phyloP scores from a whole-genome alignment of 345 rosid species.

The Boechera stricta region DNA sequence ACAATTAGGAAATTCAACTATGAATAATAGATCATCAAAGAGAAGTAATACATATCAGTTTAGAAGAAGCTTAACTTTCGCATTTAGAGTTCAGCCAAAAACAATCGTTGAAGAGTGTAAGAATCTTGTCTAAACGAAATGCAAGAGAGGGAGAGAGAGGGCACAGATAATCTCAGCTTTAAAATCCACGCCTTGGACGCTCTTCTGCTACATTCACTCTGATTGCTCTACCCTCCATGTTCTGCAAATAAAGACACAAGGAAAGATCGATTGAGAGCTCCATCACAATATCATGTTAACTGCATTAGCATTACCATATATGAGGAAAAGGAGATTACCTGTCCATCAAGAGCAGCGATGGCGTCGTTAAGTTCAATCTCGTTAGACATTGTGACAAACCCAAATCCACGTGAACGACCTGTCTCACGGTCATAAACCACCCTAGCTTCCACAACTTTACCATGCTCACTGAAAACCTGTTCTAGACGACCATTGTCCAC shows the following conservation, averaged over 20 bases:
- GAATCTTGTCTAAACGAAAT: conserved; percentile 42
- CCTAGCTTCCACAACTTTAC: conserved; percentile 81
- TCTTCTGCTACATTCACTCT: conserved; percentile 88
- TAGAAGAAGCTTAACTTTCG: conserved; percentile 35
- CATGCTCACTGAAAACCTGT: conserved; percentile 86
- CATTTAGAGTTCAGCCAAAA: conserved; percentile 37
- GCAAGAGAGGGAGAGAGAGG: conserved; percentile 25
- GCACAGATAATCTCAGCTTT: conserved; percentile 33
- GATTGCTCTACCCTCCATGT: conserved; percentile 85
- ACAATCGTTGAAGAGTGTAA: conserved; percentile 41
- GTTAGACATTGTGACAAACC: conserved; percentile 82
- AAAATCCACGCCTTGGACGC: conserved; percentile 75
- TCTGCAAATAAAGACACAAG: conserved; percentile 53
- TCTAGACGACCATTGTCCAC: conserved; percentile 76
- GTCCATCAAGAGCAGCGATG: conserved; percentile 91
- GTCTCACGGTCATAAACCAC: conserved; percentile 85
- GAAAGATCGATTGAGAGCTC: not conserved
- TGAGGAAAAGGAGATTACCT: conserved; percentile 53
- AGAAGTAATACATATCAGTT: conserved; percentile 28
- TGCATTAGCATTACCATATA: not conserved
- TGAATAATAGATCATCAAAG: conserved; percentile 3
- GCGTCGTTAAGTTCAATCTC: conserved; percentile 86
- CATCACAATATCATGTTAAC: not conserved
- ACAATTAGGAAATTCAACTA: not conserved
- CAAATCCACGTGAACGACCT: conserved; percentile 97